Conservation (phyloP, 1,284 basidiomycete species). For the Sporisorium sorghi region DNA sequence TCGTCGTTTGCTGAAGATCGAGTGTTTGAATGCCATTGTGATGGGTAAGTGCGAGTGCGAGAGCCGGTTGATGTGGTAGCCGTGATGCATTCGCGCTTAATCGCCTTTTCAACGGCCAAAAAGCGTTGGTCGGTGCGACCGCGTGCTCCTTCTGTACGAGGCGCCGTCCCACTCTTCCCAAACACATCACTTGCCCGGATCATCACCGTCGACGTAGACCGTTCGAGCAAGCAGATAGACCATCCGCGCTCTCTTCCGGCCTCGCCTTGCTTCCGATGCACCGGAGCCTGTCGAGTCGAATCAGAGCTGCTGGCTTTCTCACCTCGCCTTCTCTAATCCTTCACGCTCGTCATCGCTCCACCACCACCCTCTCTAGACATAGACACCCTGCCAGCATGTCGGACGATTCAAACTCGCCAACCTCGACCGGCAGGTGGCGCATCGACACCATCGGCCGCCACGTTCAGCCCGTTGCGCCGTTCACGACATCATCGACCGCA, state of each 20-base stretch:
- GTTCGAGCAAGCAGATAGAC: too few relatives aligned
- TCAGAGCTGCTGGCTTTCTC: constrained; percentile 14
- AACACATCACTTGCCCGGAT: neutral
- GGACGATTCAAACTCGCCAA: constrained; percentile 28
- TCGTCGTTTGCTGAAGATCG: too few relatives aligned
- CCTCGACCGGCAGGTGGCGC: constrained; percentile 34
- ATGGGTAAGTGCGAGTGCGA: too few relatives aligned
- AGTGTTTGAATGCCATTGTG: too few relatives aligned
- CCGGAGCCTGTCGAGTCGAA: constrained; percentile 14
- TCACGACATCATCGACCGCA: constrained; percentile 28
- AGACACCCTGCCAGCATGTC: constrained; percentile 14
- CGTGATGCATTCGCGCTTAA: too few relatives aligned
- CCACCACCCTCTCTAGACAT: neutral
- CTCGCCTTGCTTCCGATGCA: constrained; percentile 23
- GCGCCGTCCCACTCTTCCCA: too few relatives aligned
- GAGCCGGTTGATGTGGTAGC: neutral
- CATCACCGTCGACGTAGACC: neutral
- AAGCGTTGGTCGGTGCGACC: too few relatives aligned
- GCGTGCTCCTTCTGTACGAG: too few relatives aligned
- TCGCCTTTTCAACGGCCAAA: too few relatives aligned
- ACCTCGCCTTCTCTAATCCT: neutral
- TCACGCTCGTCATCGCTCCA: constrained; percentile 4
- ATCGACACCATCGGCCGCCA: constrained; percentile 46
- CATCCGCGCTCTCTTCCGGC: neutral
- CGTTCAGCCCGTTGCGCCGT: constrained; percentile 31